Conservation (phyloP, 1,284 basidiomycete species). For the Cutaneotrichosporon sp. region DNA sequence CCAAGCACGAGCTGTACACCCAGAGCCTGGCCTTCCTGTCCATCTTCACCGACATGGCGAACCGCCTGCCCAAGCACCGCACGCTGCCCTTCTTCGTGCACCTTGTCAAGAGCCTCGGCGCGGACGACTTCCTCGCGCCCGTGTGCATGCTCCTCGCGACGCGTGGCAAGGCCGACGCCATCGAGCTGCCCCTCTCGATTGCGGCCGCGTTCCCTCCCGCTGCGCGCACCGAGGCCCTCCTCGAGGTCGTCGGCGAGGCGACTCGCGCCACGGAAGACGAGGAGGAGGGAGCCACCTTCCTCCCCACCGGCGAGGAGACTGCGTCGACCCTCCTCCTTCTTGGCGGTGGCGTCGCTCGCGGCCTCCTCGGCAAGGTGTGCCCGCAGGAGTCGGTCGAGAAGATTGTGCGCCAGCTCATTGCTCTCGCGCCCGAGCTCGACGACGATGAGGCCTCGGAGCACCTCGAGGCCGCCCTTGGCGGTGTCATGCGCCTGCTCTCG, state of each 20-base stretch:
- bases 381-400: constrained; percentile 36
- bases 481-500: constrained; percentile 52
- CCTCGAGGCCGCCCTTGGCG: constrained; percentile 35
- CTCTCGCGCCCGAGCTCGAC: constrained; percentile 32
- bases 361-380: constrained; percentile 39
- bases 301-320: constrained; percentile 6
- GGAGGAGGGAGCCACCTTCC: constrained; percentile 31
- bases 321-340: constrained; percentile 60
- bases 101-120: constrained; percentile 81
- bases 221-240: constrained; percentile 59
- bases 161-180: constrained; percentile 54
- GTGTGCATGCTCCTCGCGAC: constrained; percentile 85
- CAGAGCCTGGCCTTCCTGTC: constrained; percentile 49
- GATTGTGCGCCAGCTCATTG: constrained; percentile 43
- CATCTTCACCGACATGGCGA: constrained; percentile 56
- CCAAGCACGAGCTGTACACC: constrained; percentile 64
- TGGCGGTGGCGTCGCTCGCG: constrained; percentile 51
- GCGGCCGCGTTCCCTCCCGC: constrained; percentile 65
- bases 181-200: constrained; percentile 64
- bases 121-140: constrained; percentile 78
- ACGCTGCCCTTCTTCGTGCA: constrained; percentile 75
- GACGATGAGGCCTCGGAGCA: constrained; percentile 24
- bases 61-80: constrained; percentile 53
- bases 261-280: constrained; percentile 59
- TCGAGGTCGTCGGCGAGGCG: constrained; percentile 68